These are phyloP conservation scores for Aureobasidium sp. DNA, from an alignment of 2,329 filamentous ascomycete species.

Conservation along the genomic window DNA sequence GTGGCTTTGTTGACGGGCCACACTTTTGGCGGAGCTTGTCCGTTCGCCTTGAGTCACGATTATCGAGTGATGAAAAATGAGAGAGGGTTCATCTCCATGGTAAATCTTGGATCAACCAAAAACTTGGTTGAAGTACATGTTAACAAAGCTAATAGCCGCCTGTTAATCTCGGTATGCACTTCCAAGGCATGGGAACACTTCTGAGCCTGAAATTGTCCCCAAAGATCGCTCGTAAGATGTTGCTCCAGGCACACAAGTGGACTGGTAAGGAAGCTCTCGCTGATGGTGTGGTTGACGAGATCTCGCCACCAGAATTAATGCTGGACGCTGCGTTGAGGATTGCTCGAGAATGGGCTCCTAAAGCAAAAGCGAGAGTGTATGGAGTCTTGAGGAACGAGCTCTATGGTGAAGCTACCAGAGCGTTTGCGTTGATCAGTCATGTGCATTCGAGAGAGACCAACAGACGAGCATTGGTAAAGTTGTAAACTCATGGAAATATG, in stretches of 20 bases:
- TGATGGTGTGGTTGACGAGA: constrained; percentile 47
- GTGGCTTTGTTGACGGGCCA: constrained; percentile 42
- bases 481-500: background rate
- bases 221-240: constrained; percentile 46
- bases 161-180: constrained; percentile 48
- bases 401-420: constrained; percentile 45
- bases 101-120: background rate
- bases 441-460: constrained; percentile 41
- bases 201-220: constrained; percentile 45
- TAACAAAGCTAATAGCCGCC: constrained; percentile 30
- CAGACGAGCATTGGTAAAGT: constrained; percentile 25
- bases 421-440: constrained; percentile 46
- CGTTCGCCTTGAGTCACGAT: constrained; percentile 41
- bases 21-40: constrained; percentile 42
- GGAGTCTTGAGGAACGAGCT: constrained; percentile 44
- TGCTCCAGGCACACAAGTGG: constrained; percentile 48
- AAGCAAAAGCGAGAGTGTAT: constrained; percentile 44
- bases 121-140: background rate
- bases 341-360: constrained; percentile 36
- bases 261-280: constrained; percentile 43
- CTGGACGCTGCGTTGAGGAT: constrained; percentile 37
- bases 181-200: constrained; percentile 46
- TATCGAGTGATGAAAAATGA: constrained; percentile 42
- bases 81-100: constrained; percentile 41
- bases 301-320: constrained; percentile 44